A percentile compares a stretch with the other conserved stretches of the same genome.
phyloP scores from a whole-genome alignment of 2,329 filamentous ascomycete genomes.

The Lecanicillium sp. region DNA sequence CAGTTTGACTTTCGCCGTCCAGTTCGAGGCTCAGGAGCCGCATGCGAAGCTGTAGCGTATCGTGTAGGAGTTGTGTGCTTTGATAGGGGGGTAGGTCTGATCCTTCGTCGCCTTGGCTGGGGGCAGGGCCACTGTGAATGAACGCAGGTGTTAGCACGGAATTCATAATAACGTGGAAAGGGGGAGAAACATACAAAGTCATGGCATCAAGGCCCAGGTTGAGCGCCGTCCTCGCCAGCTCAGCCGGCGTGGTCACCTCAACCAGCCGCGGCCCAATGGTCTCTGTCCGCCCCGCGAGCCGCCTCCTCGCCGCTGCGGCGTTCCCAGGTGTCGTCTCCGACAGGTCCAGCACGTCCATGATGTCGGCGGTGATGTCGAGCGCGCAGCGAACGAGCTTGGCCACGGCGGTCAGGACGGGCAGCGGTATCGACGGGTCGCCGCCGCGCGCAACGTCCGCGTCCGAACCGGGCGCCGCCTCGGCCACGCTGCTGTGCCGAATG shows the following conservation, averaged over 20 bases:
- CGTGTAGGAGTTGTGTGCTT: constrained; percentile 19
- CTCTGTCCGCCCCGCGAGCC: too few relatives aligned
- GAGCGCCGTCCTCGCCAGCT: not conserved
- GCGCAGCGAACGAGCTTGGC: not conserved
- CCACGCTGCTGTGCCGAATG: constrained; percentile 14
- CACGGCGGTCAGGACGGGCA: constrained; percentile 4
- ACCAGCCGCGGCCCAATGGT: not conserved
- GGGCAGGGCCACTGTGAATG: not conserved
- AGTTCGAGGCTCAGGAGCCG: constrained; percentile 10
- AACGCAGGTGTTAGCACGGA: constrained; percentile 16
- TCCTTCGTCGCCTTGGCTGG: constrained; percentile 8
- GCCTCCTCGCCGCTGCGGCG: too few relatives aligned
- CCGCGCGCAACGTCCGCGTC: constrained; percentile 7
- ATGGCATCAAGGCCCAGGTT: constrained; percentile 3
- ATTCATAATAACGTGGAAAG: too few relatives aligned
- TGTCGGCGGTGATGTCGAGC: not conserved
- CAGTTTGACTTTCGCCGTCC: constrained; percentile 14
- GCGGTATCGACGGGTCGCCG: constrained; percentile 9
- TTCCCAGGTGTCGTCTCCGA: not conserved
- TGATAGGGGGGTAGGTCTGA: constrained; percentile 18
- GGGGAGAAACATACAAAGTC: not conserved
- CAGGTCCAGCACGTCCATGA: not conserved
- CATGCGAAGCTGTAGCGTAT: constrained; percentile 13
- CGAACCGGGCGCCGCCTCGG: constrained; percentile 10
- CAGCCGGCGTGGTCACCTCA: not conserved